A percentile compares a stretch with the other conserved stretches of the same genome.
Conservation (phyloP, 2,329 filamentous ascomycete species). For the Xylariaceae sp. region DNA sequence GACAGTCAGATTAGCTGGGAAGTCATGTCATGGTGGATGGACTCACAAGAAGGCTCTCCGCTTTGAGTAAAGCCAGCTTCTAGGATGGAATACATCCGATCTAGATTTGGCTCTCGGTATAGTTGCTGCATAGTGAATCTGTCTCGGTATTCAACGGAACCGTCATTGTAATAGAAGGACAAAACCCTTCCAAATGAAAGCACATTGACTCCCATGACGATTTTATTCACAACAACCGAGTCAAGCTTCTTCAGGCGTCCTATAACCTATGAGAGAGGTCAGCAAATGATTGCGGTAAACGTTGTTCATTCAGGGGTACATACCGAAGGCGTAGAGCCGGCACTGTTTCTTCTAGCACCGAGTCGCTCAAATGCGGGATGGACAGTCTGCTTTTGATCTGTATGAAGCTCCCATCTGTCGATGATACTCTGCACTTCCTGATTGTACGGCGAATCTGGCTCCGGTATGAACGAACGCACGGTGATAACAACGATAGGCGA, state of each 20-base stretch:
- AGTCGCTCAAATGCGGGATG: slow-evolving; percentile 76
- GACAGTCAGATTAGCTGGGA: slow-evolving; percentile 6
- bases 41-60: slow-evolving; percentile 59
- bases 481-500: slow-evolving; percentile 62
- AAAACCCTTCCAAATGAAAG: slow-evolving; percentile 67
- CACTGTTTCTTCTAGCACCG: slow-evolving; percentile 55
- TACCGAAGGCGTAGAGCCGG: slow-evolving; percentile 24
- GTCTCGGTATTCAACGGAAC: slow-evolving; percentile 74
- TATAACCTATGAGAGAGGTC: slow-evolving; percentile 20
- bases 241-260: slow-evolving; percentile 56
- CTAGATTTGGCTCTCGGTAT: slow-evolving; percentile 57
- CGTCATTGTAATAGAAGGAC: slow-evolving; percentile 71
- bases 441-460: slow-evolving; percentile 50
- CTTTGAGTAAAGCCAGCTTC: slow-evolving; percentile 74
- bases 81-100: slow-evolving; percentile 62
- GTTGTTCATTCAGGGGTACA: background rate
- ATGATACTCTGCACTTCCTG: slow-evolving; percentile 68
- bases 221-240: slow-evolving; percentile 63
- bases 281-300: slow-evolving; percentile 6
- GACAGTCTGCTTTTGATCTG: slow-evolving; percentile 58
- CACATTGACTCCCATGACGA: slow-evolving; percentile 62
- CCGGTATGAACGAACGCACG: slow-evolving; percentile 60
- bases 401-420: slow-evolving; percentile 75
- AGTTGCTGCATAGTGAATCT: slow-evolving; percentile 66
- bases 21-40: background rate